Evolutionary conservation across 176 grass and related monocot genomes (phyloP), one percentile per base, ranked within the genome.

Genomic region (Aegilops bicornis): DNA sequence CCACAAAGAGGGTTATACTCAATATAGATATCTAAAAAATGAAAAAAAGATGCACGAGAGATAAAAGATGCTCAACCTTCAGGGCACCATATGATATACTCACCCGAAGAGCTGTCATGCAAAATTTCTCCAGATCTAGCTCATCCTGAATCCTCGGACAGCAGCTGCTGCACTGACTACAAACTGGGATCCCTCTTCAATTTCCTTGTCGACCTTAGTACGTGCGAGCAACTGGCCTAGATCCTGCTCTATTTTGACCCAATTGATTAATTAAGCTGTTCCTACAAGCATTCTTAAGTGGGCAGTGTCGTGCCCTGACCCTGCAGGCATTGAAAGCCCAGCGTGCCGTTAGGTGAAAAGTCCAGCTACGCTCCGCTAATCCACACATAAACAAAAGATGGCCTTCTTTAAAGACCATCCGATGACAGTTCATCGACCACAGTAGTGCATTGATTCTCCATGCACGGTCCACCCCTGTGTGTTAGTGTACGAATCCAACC

Each of bases 251-350:
- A 30, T 56, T 84, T n/a, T 86, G 75, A 69, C 84, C 75, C 24
- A 1, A n/a, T 10, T 30, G 15, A 25, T 75, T 76, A 76, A 76
- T 52, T 36, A 39, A 76, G 48, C 2, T 12, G 2, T 17, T 29
- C 73, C 73, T 52, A 9, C 56, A 59, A 59, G 56, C 56, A 59
- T 59, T 59, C 64, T 12, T 22, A 33, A 14, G 7, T 56, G 30
- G 19, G 58, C n/a, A 25, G 14, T 65, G 72, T 25, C 43, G 32
- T 56, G 62, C 62, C 42, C 30, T 35, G 74, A 64, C 29, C 59
- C 59, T 52, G 74, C 74, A 77, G 64, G 60, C 79, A 82, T 86
- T 90, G 52, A 86, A 82, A 40, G 88, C 61, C 47, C 27, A 27
- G 69, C 77, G 20, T 32, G 65, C 35, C 79, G 84, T 86, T 90